phyloP scores from a whole-genome alignment of 2,329 filamentous ascomycete species.

The Aspergillus arachidicola region DNA sequence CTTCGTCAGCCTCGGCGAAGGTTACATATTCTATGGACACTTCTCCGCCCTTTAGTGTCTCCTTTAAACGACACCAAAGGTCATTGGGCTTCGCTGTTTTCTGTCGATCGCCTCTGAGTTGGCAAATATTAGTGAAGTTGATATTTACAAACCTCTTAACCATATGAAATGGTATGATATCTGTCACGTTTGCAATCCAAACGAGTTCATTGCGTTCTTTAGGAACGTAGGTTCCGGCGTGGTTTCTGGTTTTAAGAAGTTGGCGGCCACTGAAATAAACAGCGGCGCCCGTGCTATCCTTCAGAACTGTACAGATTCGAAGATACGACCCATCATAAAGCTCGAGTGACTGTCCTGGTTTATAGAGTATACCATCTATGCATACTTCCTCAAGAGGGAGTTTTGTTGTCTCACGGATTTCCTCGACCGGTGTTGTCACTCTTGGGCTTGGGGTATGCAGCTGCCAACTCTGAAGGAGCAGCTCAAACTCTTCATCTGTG shows the following conservation, averaged over 20 bases:
- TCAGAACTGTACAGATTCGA: constrained; percentile 41
- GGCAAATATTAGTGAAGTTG: constrained; percentile 56
- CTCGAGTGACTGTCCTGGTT: constrained; percentile 38
- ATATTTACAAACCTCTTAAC: constrained; percentile 50
- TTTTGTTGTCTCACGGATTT: background rate
- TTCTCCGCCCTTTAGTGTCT: constrained; percentile 25
- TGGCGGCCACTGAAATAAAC: constrained; percentile 44
- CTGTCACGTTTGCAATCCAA: constrained; percentile 42
- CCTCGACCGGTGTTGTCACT: background rate
- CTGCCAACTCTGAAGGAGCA: constrained; percentile 16
- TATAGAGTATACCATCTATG: constrained; percentile 27
- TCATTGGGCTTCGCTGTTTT: constrained; percentile 26
- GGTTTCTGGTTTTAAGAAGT: constrained; percentile 34
- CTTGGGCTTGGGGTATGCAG: background rate
- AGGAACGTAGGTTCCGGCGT: constrained; percentile 37
- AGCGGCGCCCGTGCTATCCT: constrained; percentile 18
- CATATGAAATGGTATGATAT: constrained; percentile 44
- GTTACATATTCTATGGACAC: constrained; percentile 33
- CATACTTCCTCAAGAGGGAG: constrained; percentile 19
- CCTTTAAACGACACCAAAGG: constrained; percentile 38
- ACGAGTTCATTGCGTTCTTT: constrained; percentile 49
- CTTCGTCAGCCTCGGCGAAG: constrained; percentile 32
- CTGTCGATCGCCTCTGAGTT: constrained; percentile 31
- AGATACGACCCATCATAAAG: constrained; percentile 45
- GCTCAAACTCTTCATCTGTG: constrained; percentile 28